Percentiles rank a stretch among this genome's conserved stretches.
Conservation (phyloP, 305 asterid species). For the Solanum aculeatissimum region DNA sequence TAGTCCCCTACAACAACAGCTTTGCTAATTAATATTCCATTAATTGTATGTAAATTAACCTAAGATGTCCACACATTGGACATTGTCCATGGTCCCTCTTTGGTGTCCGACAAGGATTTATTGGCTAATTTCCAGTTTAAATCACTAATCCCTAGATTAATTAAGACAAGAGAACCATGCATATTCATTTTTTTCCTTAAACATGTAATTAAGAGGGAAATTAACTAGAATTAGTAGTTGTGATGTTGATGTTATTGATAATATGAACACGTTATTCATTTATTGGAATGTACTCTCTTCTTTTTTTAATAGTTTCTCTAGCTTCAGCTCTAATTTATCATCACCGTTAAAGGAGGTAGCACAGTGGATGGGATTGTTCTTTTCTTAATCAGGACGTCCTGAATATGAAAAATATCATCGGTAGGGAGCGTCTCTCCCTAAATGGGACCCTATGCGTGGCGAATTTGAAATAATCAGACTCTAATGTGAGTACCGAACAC, state of each 20-base stretch:
- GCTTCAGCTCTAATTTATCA: neutral
- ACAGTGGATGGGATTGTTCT: too few relatives aligned
- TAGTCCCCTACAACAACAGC: neutral
- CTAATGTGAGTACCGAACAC: too few relatives aligned
- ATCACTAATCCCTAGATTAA: neutral
- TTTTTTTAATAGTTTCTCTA: neutral
- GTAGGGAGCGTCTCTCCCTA: too few relatives aligned
- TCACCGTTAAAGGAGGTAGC: too few relatives aligned
- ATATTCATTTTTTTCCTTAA: neutral
- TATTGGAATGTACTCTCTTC: neutral
- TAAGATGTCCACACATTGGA: neutral
- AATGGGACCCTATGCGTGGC: too few relatives aligned
- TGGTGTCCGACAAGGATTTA: neutral
- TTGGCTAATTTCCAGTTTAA: neutral
- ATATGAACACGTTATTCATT: neutral
- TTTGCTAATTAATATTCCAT: neutral
- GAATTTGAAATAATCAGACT: too few relatives aligned
- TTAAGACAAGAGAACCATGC: neutral
- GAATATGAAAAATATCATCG: too few relatives aligned
- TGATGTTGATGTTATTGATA: neutral
- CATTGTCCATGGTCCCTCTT: neutral
- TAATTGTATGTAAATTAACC: neutral
- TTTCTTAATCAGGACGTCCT: too few relatives aligned
- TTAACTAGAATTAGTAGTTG: neutral
- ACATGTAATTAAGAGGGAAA: neutral